Percentiles rank a stretch among this genome's conserved stretches.
Conservation (phyloP, 202 grass and related monocot genomes). For the Hordeum pubiflorum region DNA sequence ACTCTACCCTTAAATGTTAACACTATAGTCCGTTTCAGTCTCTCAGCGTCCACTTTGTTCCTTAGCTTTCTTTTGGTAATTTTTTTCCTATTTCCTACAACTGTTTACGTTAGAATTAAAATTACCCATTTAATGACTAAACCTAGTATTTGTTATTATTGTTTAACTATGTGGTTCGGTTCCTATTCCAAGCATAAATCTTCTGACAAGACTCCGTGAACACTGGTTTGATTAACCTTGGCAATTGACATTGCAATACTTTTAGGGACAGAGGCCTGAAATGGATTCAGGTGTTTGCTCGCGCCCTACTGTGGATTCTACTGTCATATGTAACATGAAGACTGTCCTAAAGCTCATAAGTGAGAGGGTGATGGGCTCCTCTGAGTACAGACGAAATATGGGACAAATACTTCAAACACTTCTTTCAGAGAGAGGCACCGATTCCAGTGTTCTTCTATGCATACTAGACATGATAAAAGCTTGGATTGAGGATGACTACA, state of each 20-base stretch:
- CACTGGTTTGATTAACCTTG: neutral
- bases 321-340: slow-evolving; percentile 85
- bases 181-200: neutral
- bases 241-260: slow-evolving; percentile 27
- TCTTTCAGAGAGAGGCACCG: slow-evolving; percentile 82
- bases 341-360: slow-evolving; percentile 74
- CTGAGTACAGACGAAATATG: slow-evolving; percentile 74
- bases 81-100: neutral
- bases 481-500: slow-evolving; percentile 85
- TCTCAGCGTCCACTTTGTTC: neutral
- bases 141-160: neutral
- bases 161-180: slow-evolving; percentile 2
- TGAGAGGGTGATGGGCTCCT: slow-evolving; percentile 76
- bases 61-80: neutral
- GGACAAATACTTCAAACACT: slow-evolving; percentile 71
- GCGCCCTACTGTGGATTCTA: slow-evolving; percentile 52
- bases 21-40: neutral
- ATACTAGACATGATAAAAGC: slow-evolving; percentile 83
- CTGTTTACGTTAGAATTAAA: neutral
- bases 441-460: slow-evolving; percentile 73
- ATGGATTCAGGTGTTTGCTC: slow-evolving; percentile 72
- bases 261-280: slow-evolving; percentile 84
- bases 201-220: neutral
- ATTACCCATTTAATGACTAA: neutral
- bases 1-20: neutral